Conservation (phyloP, 2,329 filamentous ascomycete genomes). For the Clarireedia homoeocarpa region DNA sequence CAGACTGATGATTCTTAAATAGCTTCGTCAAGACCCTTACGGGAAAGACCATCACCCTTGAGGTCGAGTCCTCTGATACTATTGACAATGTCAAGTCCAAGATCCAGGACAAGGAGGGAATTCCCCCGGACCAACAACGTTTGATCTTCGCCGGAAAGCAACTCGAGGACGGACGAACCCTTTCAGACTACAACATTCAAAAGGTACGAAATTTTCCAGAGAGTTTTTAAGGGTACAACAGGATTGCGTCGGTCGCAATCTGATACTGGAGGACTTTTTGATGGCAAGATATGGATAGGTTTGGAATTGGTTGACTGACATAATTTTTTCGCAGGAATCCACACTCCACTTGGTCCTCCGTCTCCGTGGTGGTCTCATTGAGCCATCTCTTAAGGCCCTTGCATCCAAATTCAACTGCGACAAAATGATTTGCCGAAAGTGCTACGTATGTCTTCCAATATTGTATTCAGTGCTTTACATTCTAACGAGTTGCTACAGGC, state of each 20-base stretch:
- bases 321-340: slow-evolving; percentile 61
- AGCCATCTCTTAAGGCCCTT: slow-evolving; percentile 96
- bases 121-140: slow-evolving; percentile 95
- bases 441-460: slow-evolving; percentile 67
- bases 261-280: not conserved
- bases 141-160: slow-evolving; percentile 99
- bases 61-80: slow-evolving; percentile 97
- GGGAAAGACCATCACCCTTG: slow-evolving; percentile 99
- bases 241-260: not conserved
- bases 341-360: slow-evolving; percentile 97
- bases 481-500: slow-evolving; percentile 36
- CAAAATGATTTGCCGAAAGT: slow-evolving; percentile 99
- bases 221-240: not conserved
- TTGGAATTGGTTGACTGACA: slow-evolving; percentile 15
- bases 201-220: slow-evolving; percentile 51
- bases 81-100: slow-evolving; percentile 99
- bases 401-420: slow-evolving; percentile 99
- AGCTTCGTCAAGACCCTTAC: slow-evolving; percentile 99
- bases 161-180: slow-evolving; percentile 94
- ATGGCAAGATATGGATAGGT: not conserved
- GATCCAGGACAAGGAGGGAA: slow-evolving; percentile 99
- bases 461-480: not conserved
- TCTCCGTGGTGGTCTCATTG: slow-evolving; percentile 98
- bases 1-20: slow-evolving; percentile 25
- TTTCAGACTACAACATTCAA: slow-evolving; percentile 99